Conservation (phyloP, 768 basidiomycete species). For the Naematelia encephala region DNA sequence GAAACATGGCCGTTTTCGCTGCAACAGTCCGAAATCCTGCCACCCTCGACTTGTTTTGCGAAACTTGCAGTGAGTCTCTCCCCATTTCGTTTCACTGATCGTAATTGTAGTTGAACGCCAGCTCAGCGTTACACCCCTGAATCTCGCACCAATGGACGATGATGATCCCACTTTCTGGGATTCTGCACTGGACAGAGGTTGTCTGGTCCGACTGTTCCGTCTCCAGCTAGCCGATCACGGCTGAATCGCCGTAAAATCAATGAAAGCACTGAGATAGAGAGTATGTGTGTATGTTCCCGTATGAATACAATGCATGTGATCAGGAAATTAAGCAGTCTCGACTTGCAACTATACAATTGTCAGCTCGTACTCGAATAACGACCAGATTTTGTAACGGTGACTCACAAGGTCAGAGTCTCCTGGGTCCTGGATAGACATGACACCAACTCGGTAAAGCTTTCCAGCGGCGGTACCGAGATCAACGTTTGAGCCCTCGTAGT, state of each 20-base stretch:
- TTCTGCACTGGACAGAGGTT: slow-evolving; percentile 29
- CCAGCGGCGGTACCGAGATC: slow-evolving; percentile 98
- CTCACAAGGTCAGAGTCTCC: slow-evolving; percentile 85
- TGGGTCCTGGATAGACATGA: slow-evolving; percentile 93
- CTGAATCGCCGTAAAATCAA: too few species aligned
- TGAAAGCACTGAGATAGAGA: too few species aligned
- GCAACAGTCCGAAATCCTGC: slow-evolving; percentile 44
- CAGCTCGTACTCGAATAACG: slow-evolving; percentile 8
- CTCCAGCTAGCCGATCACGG: not conserved
- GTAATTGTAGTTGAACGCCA: not conserved
- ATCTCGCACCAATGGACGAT: slow-evolving; percentile 13
- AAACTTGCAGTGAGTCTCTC: slow-evolving; percentile 30
- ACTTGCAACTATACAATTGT: slow-evolving; percentile 29
- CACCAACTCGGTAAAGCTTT: slow-evolving; percentile 98
- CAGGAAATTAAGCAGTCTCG: slow-evolving; percentile 40
- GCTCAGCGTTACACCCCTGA: slow-evolving; percentile 11
- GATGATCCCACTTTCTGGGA: slow-evolving; percentile 36
- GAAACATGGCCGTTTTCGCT: slow-evolving; percentile 33
- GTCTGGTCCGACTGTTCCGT: slow-evolving; percentile 27
- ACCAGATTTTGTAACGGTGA: slow-evolving; percentile 1
- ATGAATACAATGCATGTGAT: slow-evolving; percentile 48
- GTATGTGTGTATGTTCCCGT: too few species aligned
- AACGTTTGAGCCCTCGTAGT: slow-evolving; percentile 96
- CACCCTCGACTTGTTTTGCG: slow-evolving; percentile 34
- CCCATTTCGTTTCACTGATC: not conserved